Conservation (phyloP, 345 rosid genomes). For the Linum lewisii region DNA sequence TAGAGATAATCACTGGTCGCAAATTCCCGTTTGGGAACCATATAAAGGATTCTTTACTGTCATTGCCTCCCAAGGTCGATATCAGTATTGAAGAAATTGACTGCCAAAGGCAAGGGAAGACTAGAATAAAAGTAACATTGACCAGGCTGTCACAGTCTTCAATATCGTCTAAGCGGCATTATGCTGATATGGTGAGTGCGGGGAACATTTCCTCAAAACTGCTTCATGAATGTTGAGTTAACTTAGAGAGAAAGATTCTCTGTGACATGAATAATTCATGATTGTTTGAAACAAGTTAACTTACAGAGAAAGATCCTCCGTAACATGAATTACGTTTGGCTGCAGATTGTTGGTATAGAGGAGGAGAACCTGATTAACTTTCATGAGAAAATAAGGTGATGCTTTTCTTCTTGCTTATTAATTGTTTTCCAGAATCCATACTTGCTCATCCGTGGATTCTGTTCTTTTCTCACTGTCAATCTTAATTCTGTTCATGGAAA, state of each 20-base stretch:
- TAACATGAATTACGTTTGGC: background rate
- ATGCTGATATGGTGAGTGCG: slow-evolving; percentile 77
- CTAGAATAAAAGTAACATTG: slow-evolving; percentile 55
- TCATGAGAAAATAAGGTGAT: slow-evolving; percentile 90
- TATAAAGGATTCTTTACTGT: slow-evolving; percentile 75
- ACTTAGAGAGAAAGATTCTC: background rate
- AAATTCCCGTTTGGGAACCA: slow-evolving; percentile 95
- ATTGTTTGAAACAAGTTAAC: slow-evolving; percentile 6
- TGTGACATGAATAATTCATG: slow-evolving; percentile 1
- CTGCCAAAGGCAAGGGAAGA: slow-evolving; percentile 45
- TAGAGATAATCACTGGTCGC: slow-evolving; percentile 86
- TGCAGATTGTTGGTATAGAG: slow-evolving; percentile 82
- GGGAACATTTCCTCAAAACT: background rate
- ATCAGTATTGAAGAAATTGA: slow-evolving; percentile 53
- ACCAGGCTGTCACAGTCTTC: slow-evolving; percentile 54
- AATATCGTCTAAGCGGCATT: slow-evolving; percentile 59
- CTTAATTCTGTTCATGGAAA: background rate
- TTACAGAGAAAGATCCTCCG: background rate
- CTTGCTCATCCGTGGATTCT: background rate
- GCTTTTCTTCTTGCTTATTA: slow-evolving; percentile 9
- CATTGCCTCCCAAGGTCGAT: slow-evolving; percentile 80
- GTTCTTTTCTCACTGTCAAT: background rate
- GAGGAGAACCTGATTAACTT: slow-evolving; percentile 79
- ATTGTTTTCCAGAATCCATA: slow-evolving; percentile 5
- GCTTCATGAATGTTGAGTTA: slow-evolving; percentile 11